Evolutionary conservation across 805 yeast genomes (phyloP), one percentile per base, ranked within the genome.

Genomic region (Yarrowia bubula): DNA sequence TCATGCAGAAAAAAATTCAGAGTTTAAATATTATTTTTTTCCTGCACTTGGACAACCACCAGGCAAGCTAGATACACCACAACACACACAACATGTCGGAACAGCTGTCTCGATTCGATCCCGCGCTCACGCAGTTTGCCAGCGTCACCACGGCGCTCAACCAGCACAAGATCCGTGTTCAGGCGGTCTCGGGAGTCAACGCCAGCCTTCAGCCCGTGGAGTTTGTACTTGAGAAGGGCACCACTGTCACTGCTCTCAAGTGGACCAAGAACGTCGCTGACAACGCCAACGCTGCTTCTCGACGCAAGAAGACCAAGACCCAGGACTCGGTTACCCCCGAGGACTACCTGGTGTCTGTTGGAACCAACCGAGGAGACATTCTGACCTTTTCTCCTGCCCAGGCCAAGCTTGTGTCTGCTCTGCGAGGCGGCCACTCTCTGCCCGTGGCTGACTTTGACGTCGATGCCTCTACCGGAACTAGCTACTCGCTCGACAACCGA

Each of bases 91-190:
- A 14, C 46, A 55, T 55, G 61, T 55, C 61, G 61, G 37, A 39
- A 55, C 61, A 55, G 46, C 61, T 55, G 61, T 55, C 38, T 41
- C 67, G 75, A 43, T 90, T 86, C 73, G 93, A 90, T 74, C 80
- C 85, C 11, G 75, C 83, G 1, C 86, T 88, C n/a, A 78, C 82
- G 48, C 81, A 80, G 71, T 80, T 86, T 69, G 91, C 92, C 31
- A 83, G 85, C 50, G 90, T 84, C 0, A 77, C 84, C 18, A 83
- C 84, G 39, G 87, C 90, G 1, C 80, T 90, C 66, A 93, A 89
- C 73, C 79, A 86, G 5, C 93, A 88, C 71, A 84, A 85, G 68
- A 76, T 90, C 42, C 80, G 86, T 65, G 89, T 88, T 1, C 87
- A 86, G 71, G 80, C 88, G 17, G 71, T 80, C 4, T 74, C 75